Conservation (phyloP, 371 early-diverging fungal species). For the Mucor circinelloides region DNA sequence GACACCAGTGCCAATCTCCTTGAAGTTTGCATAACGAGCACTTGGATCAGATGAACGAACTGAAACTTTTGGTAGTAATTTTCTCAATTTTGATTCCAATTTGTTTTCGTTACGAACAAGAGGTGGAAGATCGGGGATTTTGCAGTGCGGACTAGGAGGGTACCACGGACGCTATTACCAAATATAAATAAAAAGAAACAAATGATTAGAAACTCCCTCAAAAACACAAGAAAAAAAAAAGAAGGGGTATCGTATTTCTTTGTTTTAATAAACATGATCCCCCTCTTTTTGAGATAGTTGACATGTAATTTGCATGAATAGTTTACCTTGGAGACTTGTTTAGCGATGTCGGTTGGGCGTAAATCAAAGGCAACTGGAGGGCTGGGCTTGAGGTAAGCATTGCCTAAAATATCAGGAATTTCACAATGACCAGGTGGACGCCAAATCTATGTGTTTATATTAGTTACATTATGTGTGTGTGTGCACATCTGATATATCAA, state of each 20-base stretch:
- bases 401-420: conserved; percentile 52
- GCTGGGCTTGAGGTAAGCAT: conserved; percentile 47
- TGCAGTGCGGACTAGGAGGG: conserved; percentile 35
- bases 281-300: not conserved
- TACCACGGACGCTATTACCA: conserved; percentile 38
- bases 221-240: not conserved
- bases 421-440: conserved; percentile 51
- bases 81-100: conserved; percentile 32
- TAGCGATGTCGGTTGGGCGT: conserved; percentile 42
- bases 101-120: conserved; percentile 28
- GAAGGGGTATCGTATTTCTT: not conserved
- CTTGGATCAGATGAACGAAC: conserved; percentile 41
- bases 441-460: conserved; percentile 31
- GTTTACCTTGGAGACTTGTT: conserved; percentile 48
- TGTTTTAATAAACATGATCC: not conserved
- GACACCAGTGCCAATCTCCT: conserved; percentile 52
- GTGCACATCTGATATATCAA: not conserved
- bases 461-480: not conserved
- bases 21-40: conserved; percentile 36
- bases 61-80: conserved; percentile 36
- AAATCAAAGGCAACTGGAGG: conserved; percentile 42
- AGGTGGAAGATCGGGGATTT: conserved; percentile 33
- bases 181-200: conserved; percentile 4
- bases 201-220: conserved; percentile 2
- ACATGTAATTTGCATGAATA: not conserved